A percentile compares a stretch with the other conserved stretches of the same genome.
Conservation (phyloP, 306 rosid species). For the Boehmeria nivea region DNA sequence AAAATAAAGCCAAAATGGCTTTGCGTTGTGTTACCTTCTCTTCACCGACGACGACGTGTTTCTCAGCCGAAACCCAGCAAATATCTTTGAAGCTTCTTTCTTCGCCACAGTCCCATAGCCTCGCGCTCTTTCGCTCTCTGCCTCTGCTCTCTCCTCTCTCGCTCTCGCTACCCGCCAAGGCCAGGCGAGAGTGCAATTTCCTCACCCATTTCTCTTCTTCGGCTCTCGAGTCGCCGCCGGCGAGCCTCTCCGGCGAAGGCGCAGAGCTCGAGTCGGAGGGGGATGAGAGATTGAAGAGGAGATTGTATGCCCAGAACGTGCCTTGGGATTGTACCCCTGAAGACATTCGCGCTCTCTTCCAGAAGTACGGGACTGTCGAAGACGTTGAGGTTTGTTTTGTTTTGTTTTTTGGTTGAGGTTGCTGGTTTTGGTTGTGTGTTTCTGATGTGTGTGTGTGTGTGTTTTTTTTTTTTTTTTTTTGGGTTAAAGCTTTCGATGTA, state of each 20-base stretch:
- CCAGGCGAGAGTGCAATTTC: slow-evolving; percentile 26
- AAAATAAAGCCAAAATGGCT: slow-evolving; percentile 41
- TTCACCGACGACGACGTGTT: slow-evolving; percentile 26
- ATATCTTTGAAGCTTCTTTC: slow-evolving; percentile 18
- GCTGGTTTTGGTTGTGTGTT: neutral
- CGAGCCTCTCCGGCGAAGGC: slow-evolving; percentile 14
- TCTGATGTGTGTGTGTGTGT: too few relatives aligned
- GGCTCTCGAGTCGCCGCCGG: slow-evolving; percentile 21
- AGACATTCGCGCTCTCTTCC: slow-evolving; percentile 70
- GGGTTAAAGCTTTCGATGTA: slow-evolving; percentile 65
- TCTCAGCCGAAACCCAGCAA: slow-evolving; percentile 22
- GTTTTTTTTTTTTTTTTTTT: neutral
- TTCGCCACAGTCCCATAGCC: slow-evolving; percentile 8
- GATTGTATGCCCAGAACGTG: slow-evolving; percentile 80
- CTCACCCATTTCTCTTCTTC: slow-evolving; percentile 35
- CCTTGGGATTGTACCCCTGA: slow-evolving; percentile 86
- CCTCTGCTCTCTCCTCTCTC: slow-evolving; percentile 23
- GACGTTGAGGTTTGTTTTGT: slow-evolving; percentile 63
- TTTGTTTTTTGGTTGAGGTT: neutral
- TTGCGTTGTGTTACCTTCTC: slow-evolving; percentile 32
- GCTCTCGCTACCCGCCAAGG: slow-evolving; percentile 8
- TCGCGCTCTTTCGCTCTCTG: slow-evolving; percentile 27
- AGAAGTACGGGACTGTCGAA: slow-evolving; percentile 64
- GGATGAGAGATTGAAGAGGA: slow-evolving; percentile 37
- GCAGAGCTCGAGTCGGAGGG: slow-evolving; percentile 19